Evolutionary conservation across 768 basidiomycete genomes (phyloP).

Genomic region (Agrocybe pediades): DNA sequence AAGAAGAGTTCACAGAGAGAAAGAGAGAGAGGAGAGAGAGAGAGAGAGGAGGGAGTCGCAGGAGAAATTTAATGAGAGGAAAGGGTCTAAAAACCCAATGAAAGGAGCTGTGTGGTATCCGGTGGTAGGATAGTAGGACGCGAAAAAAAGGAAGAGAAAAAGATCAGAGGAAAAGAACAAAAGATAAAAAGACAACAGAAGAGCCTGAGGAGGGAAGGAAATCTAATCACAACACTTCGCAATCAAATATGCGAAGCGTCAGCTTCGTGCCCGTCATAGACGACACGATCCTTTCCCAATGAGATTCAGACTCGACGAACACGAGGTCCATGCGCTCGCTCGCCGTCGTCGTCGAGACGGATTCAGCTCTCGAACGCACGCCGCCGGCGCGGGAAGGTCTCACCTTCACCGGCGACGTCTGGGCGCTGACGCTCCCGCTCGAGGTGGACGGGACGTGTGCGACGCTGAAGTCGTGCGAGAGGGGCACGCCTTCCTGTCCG

Average conservation of each 20-base stretch:
- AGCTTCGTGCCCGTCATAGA: slow-evolving; percentile 48
- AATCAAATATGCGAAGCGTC: slow-evolving; percentile 52
- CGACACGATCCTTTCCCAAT: slow-evolving; percentile 54
- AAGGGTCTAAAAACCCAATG: neutral
- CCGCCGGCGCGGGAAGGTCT: too few species aligned
- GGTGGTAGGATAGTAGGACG: neutral
- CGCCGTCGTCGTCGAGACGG: slow-evolving; percentile 25
- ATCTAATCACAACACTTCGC: slow-evolving; percentile 10
- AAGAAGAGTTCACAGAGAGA: neutral
- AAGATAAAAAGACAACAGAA: neutral
- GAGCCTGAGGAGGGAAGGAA: neutral
- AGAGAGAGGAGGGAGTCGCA: neutral
- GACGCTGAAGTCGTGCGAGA: slow-evolving; percentile 54
- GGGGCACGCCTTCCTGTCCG: slow-evolving; percentile 56
- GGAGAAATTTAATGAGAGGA: too few species aligned
- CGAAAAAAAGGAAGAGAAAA: too few species aligned
- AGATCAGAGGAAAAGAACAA: too few species aligned
- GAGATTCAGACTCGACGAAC: slow-evolving; percentile 49
- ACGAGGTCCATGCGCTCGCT: slow-evolving; percentile 33
- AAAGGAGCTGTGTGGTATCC: neutral
- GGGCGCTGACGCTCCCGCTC: neutral
- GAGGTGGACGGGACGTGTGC: slow-evolving; percentile 45
- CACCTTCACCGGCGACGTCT: slow-evolving; percentile 20
- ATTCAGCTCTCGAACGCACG: slow-evolving; percentile 33
- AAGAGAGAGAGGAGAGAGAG: neutral